Evolutionary conservation across 2,329 filamentous ascomycete species (phyloP), one percentile per base, ranked within the genome.

Genomic region (Drechslera avenae): DNA sequence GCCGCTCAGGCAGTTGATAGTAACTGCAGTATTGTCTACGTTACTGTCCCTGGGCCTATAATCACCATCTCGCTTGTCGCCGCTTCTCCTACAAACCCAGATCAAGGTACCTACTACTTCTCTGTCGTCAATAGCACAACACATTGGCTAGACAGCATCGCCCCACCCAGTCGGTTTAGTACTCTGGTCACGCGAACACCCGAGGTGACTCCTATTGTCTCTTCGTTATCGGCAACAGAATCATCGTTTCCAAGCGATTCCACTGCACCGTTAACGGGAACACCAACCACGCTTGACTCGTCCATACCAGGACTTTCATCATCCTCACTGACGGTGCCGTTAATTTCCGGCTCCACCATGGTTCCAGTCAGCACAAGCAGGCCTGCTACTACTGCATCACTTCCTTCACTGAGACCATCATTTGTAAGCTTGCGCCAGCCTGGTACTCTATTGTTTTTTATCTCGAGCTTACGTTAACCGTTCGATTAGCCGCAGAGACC

Each of bases 51-150:
- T 4, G 69, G 67, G 2, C 66, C 66, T 0, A 63, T 71, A 42
- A 64, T 70, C n/a, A 70, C 68, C 3, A 59, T 72, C 2, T 70
- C 68, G 5, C 60, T 72, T 5, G 62, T 71, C 19, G 61, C 50
- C 7, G 56, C 58, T 7, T 62, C 55, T 1, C 57, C 64, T 4
- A 57, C 57, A 2, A 59, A 68, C 40, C 59, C 66, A 30, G 63
- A 58, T 14, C 55, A 54, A 18, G 68, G 64, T 2, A 69, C 67
- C 9, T 73, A 69, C 62, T 72, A 66, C 53, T 73, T 66, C 35
- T 69, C 67, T 7, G 61, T 73, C 0, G 50, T 69, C 31, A 63
- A 67, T 37, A 67, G 69, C 4, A 68, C 68, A 5, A 73, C 70
- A 5, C 43, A 61, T 35, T 72, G 70, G 69, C 43, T 69, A 17